Evolutionary conservation across 352 stramenopile genomes (phyloP).

Genomic region (Pythium dissimile): DNA sequence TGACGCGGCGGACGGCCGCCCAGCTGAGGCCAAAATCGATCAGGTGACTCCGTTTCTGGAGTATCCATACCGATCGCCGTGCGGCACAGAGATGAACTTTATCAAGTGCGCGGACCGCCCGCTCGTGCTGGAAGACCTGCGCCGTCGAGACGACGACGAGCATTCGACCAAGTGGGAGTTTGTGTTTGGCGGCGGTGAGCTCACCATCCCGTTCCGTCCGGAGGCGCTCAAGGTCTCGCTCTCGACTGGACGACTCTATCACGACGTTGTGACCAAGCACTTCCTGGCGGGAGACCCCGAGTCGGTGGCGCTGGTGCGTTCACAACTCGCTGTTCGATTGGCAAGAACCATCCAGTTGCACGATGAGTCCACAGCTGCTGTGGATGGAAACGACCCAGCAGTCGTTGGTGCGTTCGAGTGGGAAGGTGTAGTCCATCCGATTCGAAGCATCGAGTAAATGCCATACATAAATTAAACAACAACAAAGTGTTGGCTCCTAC

Average conservation of each 20-base stretch:
- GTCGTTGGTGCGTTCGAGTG: conserved; percentile 56
- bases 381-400: not conserved
- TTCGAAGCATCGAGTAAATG: conserved; percentile 32
- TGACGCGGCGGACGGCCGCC: not conserved
- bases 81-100: conserved; percentile 84
- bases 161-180: conserved; percentile 38
- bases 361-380: too few species aligned
- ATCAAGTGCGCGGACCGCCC: conserved; percentile 83
- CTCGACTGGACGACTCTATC: conserved; percentile 67
- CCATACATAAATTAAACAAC: conserved; percentile 12
- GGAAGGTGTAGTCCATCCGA: conserved; percentile 33
- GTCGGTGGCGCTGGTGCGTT: conserved; percentile 53
- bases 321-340: conserved; percentile 74
- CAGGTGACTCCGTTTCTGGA: conserved; percentile 43
- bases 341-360: conserved; percentile 51
- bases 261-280: conserved; percentile 54
- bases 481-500: too few species aligned
- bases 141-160: conserved; percentile 13
- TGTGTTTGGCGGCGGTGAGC: conserved; percentile 50
- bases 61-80: conserved; percentile 71
- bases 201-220: conserved; percentile 53
- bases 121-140: conserved; percentile 71
- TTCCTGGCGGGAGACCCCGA: conserved; percentile 26
- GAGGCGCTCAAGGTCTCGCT: conserved; percentile 56
- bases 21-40: conserved; percentile 3